Base-by-base conservation (phyloP, 164 flowering plant species). In the Cinnamomum chago region DNA sequence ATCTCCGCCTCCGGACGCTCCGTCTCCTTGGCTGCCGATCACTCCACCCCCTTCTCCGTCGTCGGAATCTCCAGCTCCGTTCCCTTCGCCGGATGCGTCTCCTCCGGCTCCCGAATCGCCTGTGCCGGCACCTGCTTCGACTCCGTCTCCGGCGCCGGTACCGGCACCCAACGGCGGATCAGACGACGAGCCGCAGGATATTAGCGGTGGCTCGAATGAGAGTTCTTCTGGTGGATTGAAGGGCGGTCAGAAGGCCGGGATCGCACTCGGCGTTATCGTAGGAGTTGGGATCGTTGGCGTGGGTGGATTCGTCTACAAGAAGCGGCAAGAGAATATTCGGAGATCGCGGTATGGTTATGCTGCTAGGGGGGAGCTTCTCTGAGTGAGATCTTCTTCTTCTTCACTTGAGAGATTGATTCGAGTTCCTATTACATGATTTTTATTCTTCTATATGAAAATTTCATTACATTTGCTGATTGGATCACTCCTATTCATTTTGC, bases 221-320 rank as follows among this genome's bases (percentile, higher is more conserved):
- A 28, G 51, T 6, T 51, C 73, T 14, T 76, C 81, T 1, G 66
- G 76, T 3, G 83, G 84, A 62, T 20, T 80, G 75, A 84, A 58
- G 50, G 83, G 78, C 11, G 81, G 82, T 24, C 78, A 79, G 81
- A 82, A 81, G 77, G 83, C 81, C 25, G 87, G 87, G 25, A 77
- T 79, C 22, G 83, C 74, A 0, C 4, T 81, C 6, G 87, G 87
- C 60, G 83, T 82, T 14, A 67, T 84, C 12, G 58, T 73, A 40
- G 85, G 71, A 2, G 87, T 70, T 2, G 77, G 78, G 9, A 3
- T 77, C 1, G 75, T 84, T 7, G 79, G 75, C 5, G 0, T 79
- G 22, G 83, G 65, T 2, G 82, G 73, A 2, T 25, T 81, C 30
- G 75, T 84, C 7, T 84, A 82, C 82, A 81, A 79, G 81, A 84